Percentiles rank a stretch among this genome's conserved stretches.
phyloP scores from a whole-genome alignment of 2,329 filamentous ascomycete genomes.

The Alternaria viburni region DNA sequence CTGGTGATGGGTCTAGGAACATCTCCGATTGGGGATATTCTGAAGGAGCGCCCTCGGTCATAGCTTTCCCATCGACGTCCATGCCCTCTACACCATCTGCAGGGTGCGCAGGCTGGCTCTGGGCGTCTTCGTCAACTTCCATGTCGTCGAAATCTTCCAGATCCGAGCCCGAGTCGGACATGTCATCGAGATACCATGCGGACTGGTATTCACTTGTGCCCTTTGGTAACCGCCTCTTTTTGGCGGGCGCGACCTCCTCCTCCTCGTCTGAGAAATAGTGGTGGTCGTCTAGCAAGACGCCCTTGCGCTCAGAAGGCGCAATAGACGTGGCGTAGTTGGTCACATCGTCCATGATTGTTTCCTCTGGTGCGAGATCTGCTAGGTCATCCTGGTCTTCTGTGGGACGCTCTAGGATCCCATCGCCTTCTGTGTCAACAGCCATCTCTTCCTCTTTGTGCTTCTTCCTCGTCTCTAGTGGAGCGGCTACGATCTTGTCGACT shows the following conservation, averaged over 20 bases:
- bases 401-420: conserved; percentile 71
- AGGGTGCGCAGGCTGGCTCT: conserved; percentile 65
- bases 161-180: conserved; percentile 86
- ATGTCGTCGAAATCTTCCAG: conserved; percentile 64
- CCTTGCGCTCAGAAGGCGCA: conserved; percentile 66
- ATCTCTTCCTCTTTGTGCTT: conserved; percentile 70
- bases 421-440: conserved; percentile 65
- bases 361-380: conserved; percentile 84
- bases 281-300: conserved; percentile 92
- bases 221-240: conserved; percentile 79
- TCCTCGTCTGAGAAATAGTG: conserved; percentile 97
- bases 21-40: conserved; percentile 95
- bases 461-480: conserved; percentile 66
- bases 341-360: conserved; percentile 76
- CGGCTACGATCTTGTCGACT: conserved; percentile 84
- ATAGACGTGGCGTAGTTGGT: conserved; percentile 56
- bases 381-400: conserved; percentile 83
- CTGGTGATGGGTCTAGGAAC: conserved; percentile 78
- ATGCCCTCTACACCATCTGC: conserved; percentile 82
- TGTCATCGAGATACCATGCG: conserved; percentile 86
- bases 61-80: conserved; percentile 57
- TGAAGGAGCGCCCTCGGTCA: conserved; percentile 80
- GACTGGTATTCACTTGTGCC: conserved; percentile 95
- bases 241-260: conserved; percentile 61
- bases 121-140: conserved; percentile 63